Percentiles rank a stretch among this genome's conserved stretches.
Evolutionary conservation across 2,329 filamentous ascomycete species (phyloP).

Genomic region (Sclerotinia borealis): DNA sequence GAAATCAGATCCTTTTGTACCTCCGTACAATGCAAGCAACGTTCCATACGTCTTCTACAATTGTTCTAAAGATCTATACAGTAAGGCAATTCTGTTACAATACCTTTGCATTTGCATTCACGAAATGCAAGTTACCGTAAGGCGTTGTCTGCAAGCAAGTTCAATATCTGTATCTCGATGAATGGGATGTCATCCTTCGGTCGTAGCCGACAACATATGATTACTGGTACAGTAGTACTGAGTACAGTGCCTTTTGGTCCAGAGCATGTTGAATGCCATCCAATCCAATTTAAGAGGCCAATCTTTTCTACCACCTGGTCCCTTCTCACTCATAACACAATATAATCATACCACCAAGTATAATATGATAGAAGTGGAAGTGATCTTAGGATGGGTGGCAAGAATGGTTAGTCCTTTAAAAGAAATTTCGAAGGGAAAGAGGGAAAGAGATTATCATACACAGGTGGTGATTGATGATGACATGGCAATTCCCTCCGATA

Average conservation of each 20-base stretch:
- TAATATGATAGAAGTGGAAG: not conserved
- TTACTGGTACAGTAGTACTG: too few species aligned
- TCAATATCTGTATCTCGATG: not conserved
- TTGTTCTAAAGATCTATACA: not conserved
- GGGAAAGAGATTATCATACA: not conserved
- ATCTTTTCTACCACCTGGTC: not conserved
- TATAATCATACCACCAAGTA: not conserved
- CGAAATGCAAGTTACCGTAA: constrained; percentile 2
- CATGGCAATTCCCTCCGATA: not conserved
- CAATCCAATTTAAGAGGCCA: not conserved
- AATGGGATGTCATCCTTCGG: constrained; percentile 2
- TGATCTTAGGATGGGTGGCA: not conserved
- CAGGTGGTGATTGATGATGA: not conserved
- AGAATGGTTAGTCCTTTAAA: not conserved
- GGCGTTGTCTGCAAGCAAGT: not conserved
- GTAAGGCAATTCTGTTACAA: not conserved
- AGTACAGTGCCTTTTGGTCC: not conserved
- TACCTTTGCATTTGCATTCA: not conserved
- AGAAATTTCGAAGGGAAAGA: not conserved
- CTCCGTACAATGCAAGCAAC: constrained; percentile 5
- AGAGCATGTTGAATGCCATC: not conserved
- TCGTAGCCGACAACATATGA: not conserved
- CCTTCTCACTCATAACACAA: not conserved
- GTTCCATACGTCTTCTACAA: constrained; percentile 8
- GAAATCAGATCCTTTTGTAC: not conserved